Conservation (phyloP, 2,329 filamentous ascomycete species). For the Cladobotryum mycophilum region DNA sequence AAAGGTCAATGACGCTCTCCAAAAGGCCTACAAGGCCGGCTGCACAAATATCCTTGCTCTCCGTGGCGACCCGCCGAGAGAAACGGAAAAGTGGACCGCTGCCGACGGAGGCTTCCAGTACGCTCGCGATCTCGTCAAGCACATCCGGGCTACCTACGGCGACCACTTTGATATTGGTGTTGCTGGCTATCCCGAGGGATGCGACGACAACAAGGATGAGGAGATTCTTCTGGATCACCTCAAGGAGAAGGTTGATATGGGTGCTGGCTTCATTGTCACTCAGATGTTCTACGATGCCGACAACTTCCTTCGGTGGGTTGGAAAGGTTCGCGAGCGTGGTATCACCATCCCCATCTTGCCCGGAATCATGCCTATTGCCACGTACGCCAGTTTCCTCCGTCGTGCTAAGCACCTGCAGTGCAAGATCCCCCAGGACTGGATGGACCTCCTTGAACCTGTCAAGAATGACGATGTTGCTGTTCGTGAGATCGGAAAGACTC, state of each 20-base stretch:
- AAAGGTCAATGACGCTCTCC: slow-evolving; percentile 83
- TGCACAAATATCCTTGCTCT: slow-evolving; percentile 97
- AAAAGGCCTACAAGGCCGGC: slow-evolving; percentile 84
- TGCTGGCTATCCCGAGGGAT: slow-evolving; percentile 92
- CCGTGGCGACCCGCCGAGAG: slow-evolving; percentile 86
- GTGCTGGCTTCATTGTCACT: slow-evolving; percentile 88
- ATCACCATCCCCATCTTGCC: slow-evolving; percentile 79
- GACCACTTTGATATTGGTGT: slow-evolving; percentile 91
- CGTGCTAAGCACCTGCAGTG: slow-evolving; percentile 88
- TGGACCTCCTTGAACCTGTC: slow-evolving; percentile 75
- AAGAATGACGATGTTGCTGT: slow-evolving; percentile 97
- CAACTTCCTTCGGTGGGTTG: slow-evolving; percentile 87
- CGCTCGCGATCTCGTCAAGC: slow-evolving; percentile 81
- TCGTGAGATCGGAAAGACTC: slow-evolving; percentile 76
- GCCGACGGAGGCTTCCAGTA: slow-evolving; percentile 84
- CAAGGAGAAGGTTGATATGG: slow-evolving; percentile 95
- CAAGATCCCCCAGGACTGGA: slow-evolving; percentile 74
- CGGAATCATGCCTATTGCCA: slow-evolving; percentile 85
- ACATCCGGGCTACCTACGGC: slow-evolving; percentile 68
- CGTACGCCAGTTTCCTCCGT: slow-evolving; percentile 86
- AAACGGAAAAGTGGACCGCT: slow-evolving; percentile 89
- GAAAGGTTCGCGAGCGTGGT: slow-evolving; percentile 76
- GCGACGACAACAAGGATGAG: slow-evolving; percentile 84
- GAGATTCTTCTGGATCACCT: slow-evolving; percentile 82
- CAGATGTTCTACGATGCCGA: slow-evolving; percentile 99